These are phyloP conservation scores for Eremochloa ophiuroides DNA, from an alignment of 176 grass and related monocot genomes.

Conservation along the genomic window DNA sequence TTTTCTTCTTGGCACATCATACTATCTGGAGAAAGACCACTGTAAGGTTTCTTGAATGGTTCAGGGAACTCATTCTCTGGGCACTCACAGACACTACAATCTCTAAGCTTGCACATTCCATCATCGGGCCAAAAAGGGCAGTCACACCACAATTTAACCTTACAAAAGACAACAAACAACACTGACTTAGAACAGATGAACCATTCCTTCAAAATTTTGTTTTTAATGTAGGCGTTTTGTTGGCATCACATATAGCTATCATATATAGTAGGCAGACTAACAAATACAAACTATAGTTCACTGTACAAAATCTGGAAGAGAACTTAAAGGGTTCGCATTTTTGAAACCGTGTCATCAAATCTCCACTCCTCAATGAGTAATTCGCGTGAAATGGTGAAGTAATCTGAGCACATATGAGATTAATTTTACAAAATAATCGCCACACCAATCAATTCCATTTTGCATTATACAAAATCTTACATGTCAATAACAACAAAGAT, in stretches of 20 bases:
- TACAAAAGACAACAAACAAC: slow-evolving; percentile 6
- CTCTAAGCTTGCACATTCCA: slow-evolving; percentile 85
- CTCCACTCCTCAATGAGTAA: neutral
- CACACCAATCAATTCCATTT: neutral
- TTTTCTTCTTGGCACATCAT: slow-evolving; percentile 90
- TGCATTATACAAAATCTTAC: neutral
- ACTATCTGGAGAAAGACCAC: slow-evolving; percentile 44
- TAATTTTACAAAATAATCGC: neutral
- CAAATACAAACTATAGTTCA: neutral
- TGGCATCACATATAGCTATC: neutral
- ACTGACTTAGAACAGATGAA: neutral
- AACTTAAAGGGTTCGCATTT: neutral
- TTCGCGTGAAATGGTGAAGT: neutral
- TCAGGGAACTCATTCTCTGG: slow-evolving; percentile 93
- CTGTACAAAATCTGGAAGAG: too few species aligned
- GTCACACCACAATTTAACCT: slow-evolving; percentile 98
- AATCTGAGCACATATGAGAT: neutral
- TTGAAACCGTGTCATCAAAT: neutral
- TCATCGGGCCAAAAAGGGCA: slow-evolving; percentile 98
- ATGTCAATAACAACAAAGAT: slow-evolving; percentile 8
- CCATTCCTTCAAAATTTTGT: neutral
- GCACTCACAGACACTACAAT: slow-evolving; percentile 94
- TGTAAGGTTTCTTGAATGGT: slow-evolving; percentile 68
- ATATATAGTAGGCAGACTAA: neutral
- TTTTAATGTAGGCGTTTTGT: neutral